Evolutionary conservation across 2,329 filamentous ascomycete species (phyloP).

Genomic region (Fusarium phyllophilum): DNA sequence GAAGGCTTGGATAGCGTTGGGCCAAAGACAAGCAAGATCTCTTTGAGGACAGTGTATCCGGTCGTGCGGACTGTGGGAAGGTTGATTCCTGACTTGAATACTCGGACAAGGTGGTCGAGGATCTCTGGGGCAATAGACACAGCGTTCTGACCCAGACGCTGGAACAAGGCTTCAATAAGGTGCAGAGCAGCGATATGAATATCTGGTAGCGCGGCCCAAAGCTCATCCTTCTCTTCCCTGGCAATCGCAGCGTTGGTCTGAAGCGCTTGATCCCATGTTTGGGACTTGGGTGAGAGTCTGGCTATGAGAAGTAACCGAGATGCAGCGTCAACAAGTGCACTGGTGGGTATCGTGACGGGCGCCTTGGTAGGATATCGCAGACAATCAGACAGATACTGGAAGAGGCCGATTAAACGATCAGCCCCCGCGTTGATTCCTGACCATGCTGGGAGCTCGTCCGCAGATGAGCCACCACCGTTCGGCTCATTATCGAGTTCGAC

Average conservation of each 20-base stretch:
- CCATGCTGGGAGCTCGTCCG: slow-evolving; percentile 74
- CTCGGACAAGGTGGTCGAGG: slow-evolving; percentile 76
- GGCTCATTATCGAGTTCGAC: slow-evolving; percentile 60
- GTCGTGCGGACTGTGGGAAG: slow-evolving; percentile 65
- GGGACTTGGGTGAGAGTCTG: slow-evolving; percentile 60
- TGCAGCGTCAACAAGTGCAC: slow-evolving; percentile 73
- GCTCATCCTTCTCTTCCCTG: slow-evolving; percentile 82
- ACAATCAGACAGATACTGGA: slow-evolving; percentile 72
- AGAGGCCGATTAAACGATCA: slow-evolving; percentile 73
- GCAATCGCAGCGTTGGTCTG: slow-evolving; percentile 77
- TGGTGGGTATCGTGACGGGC: slow-evolving; percentile 74
- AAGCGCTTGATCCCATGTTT: slow-evolving; percentile 60
- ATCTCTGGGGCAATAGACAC: slow-evolving; percentile 70
- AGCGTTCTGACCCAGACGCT: slow-evolving; percentile 67
- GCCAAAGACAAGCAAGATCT: slow-evolving; percentile 70
- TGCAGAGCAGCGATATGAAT: slow-evolving; percentile 78
- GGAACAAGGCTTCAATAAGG: slow-evolving; percentile 66
- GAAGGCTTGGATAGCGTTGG: slow-evolving; percentile 73
- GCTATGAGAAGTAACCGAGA: slow-evolving; percentile 75
- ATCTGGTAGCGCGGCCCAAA: slow-evolving; percentile 77
- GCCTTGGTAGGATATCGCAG: slow-evolving; percentile 72
- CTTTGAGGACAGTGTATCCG: slow-evolving; percentile 68
- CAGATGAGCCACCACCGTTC: slow-evolving; percentile 56
- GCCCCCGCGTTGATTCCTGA: slow-evolving; percentile 77
- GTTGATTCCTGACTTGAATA: slow-evolving; percentile 70